Evolutionary conservation across 345 rosid species (phyloP).

Genomic region (Eucalyptus albens): DNA sequence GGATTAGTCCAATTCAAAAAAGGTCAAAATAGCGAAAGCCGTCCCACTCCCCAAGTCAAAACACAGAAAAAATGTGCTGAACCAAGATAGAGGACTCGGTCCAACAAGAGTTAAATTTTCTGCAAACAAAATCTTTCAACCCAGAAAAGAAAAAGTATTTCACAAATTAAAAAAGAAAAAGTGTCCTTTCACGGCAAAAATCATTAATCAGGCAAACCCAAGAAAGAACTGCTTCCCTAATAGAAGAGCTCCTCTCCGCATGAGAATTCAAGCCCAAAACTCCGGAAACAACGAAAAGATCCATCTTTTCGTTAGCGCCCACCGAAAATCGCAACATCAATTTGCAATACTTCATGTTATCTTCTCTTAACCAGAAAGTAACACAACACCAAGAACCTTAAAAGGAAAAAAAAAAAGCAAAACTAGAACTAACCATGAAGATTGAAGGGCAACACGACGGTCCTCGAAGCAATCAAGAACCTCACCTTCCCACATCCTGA

Average conservation of each 20-base stretch:
- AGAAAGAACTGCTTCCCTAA: neutral
- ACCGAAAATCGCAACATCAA: neutral
- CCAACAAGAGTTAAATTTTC: neutral
- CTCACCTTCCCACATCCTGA: constrained; percentile 96
- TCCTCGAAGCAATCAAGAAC: constrained; percentile 71
- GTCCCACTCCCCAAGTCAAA: neutral
- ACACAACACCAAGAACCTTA: neutral
- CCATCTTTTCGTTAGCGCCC: neutral
- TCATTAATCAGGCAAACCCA: neutral
- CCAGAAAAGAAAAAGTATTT: neutral
- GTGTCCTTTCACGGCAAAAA: neutral
- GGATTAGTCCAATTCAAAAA: neutral
- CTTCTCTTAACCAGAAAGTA: neutral
- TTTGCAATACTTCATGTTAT: neutral
- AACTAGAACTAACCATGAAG: constrained; percentile 43
- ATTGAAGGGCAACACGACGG: constrained; percentile 66
- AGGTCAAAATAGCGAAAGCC: neutral
- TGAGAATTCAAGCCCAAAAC: neutral
- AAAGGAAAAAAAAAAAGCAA: neutral
- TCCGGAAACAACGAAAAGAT: neutral
- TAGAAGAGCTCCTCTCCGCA: neutral
- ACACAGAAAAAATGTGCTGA: neutral
- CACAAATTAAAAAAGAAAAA: neutral
- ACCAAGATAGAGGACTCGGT: neutral
- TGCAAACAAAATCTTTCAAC: neutral